Evolutionary conservation across 306 rosid genomes (phyloP).

Genomic region (Pterocarpus macrocarpus): DNA sequence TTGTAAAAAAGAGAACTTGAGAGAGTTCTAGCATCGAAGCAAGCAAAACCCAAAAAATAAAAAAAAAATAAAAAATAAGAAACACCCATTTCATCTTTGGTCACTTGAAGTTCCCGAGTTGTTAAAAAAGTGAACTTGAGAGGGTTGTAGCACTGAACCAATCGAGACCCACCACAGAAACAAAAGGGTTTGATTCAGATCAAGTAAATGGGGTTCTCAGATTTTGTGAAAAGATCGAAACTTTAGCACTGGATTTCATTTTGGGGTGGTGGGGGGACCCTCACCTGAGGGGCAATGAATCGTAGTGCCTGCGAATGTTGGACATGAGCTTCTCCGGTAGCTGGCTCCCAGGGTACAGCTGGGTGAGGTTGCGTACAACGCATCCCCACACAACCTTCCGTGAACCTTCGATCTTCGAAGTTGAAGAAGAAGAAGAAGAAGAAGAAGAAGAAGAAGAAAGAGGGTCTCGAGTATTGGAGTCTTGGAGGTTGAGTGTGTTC

Average conservation of each 20-base stretch:
- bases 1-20: not conserved
- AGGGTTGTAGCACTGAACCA: not conserved
- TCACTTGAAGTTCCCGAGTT: not conserved
- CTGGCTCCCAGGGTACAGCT: conserved; percentile 90
- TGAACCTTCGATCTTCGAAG: conserved; percentile 57
- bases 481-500: conserved; percentile 76
- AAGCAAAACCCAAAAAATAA: not conserved
- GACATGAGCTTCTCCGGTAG: conserved; percentile 91
- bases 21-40: not conserved
- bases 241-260: conserved; percentile 37
- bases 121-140: not conserved
- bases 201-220: conserved; percentile 3
- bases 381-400: conserved; percentile 80
- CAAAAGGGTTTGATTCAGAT: not conserved
- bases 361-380: conserved; percentile 82
- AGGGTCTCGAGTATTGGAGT: conserved; percentile 53
- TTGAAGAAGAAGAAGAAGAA: conserved; percentile 35
- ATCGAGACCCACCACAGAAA: not conserved
- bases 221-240: conserved; percentile 2
- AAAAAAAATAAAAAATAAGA: conserved; percentile 6
- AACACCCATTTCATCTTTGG: not conserved
- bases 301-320: conserved; percentile 85
- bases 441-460: conserved; percentile 52
- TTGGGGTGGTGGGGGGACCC: conserved; percentile 11
- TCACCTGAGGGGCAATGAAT: conserved; percentile 93